A percentile compares a stretch with the other conserved stretches of the same genome.
Evolutionary conservation across 1,139 yeast genomes (phyloP).

Genomic region (Yamadazyma membranifaciens): DNA sequence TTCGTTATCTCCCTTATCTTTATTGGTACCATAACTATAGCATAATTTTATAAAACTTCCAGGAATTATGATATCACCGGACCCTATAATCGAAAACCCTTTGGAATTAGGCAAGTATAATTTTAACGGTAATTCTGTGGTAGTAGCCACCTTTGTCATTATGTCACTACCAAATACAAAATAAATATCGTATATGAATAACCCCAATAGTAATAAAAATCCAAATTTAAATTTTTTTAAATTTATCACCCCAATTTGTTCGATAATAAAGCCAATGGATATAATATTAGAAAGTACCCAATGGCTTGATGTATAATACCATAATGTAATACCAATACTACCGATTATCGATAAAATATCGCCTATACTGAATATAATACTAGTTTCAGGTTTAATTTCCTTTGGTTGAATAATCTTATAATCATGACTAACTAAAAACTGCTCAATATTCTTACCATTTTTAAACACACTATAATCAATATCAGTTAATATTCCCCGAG

Average conservation of each 20-base stretch:
- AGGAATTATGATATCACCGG: conserved; percentile 64
- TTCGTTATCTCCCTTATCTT: no score
- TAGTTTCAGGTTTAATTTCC: conserved; percentile 20
- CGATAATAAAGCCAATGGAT: conserved; percentile 35
- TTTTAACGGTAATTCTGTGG: conserved; percentile 55
- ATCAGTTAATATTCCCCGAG: conserved; percentile 9
- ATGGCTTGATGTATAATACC: conserved; percentile 20
- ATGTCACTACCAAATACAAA: conserved; percentile 65
- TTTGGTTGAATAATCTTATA: conserved; percentile 18
- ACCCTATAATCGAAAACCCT: conserved; percentile 41
- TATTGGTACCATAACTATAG: conserved; percentile 33
- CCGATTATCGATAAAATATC: conserved; percentile 25
- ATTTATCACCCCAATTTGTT: conserved; percentile 28
- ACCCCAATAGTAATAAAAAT: conserved; percentile 40
- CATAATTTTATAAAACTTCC: conserved; percentile 50
- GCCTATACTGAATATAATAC: conserved; percentile 28
- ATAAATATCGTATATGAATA: conserved; percentile 62
- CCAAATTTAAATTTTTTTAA: conserved; percentile 46
- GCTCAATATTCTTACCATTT: conserved; percentile 12
- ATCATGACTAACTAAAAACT: conserved; percentile 16
- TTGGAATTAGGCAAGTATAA: conserved; percentile 42
- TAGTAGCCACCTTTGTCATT: conserved; percentile 63
- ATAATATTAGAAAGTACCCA: conserved; percentile 34
- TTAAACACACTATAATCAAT: conserved; percentile 10
- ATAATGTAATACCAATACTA: conserved; percentile 14